phyloP scores from a whole-genome alignment of 495 filamentous ascomycete genomes.

The Cercophora sp. region DNA sequence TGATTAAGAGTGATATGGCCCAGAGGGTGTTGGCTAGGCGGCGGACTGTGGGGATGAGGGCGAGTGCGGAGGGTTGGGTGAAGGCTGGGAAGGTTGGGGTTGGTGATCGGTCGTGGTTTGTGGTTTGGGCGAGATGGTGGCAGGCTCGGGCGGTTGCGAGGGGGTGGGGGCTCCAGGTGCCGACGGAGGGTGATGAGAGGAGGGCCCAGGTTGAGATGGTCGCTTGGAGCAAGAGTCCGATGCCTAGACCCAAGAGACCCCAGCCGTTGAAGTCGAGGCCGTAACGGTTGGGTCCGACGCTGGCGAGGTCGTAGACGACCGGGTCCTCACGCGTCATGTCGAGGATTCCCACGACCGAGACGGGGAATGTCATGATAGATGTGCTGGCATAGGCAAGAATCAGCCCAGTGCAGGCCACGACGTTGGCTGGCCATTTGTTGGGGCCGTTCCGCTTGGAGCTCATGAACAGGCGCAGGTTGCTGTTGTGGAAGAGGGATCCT shows the following conservation, averaged over 20 bases:
- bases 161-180: slow-evolving; percentile 4
- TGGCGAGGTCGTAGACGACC: not conserved
- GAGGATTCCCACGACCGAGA: too few species aligned
- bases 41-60: not conserved
- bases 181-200: not conserved
- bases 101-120: too few species aligned
- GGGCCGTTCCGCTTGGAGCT: not conserved
- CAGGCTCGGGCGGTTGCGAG: slow-evolving; percentile 4
- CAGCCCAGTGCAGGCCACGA: not conserved
- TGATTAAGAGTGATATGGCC: not conserved
- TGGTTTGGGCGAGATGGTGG: not conserved
- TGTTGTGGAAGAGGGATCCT: slow-evolving; percentile 29
- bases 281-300: not conserved
- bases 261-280: slow-evolving; percentile 12
- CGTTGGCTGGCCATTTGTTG: slow-evolving; percentile 6
- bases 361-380: not conserved
- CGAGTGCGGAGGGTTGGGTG: not conserved
- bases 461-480: slow-evolving; percentile 35
- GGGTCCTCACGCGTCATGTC: not conserved
- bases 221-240: slow-evolving; percentile 1
- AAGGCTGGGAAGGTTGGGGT: too few species aligned
- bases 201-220: slow-evolving; percentile 8
- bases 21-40: slow-evolving; percentile 5
- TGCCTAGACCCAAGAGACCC: slow-evolving; percentile 6
- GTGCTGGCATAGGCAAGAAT: slow-evolving; percentile 4